Percentiles rank a stretch among this genome's conserved stretches.
phyloP scores from a whole-genome alignment of 306 rosid species.

The Ormosia emarginata region DNA sequence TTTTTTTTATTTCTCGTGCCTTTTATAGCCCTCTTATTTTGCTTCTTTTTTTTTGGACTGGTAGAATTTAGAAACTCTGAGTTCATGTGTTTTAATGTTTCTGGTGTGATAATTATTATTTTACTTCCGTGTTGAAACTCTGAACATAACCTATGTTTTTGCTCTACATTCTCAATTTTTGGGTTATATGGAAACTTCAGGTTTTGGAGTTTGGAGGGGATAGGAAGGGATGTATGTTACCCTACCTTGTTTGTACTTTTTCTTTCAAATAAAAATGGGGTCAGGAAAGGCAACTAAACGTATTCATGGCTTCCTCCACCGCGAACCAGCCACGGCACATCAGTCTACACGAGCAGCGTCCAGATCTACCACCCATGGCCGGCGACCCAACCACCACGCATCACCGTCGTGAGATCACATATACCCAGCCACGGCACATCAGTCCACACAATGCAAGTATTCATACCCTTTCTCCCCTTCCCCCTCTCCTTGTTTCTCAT shows the following conservation, averaged over 20 bases:
- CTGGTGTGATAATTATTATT: neutral
- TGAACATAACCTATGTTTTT: too few species aligned
- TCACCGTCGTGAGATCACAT: too few species aligned
- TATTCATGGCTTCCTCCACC: too few species aligned
- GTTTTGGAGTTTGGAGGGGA: neutral
- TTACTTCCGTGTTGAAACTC: neutral
- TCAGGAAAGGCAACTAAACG: neutral
- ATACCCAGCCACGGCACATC: too few species aligned
- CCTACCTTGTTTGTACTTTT: neutral
- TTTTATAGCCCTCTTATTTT: neutral
- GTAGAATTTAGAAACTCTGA: neutral
- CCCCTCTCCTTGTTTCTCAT: too few species aligned
- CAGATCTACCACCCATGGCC: too few species aligned
- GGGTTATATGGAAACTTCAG: neutral
- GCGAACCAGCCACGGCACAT: too few species aligned
- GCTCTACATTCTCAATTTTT: too few species aligned
- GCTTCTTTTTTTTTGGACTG: neutral
- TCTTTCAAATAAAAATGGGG: neutral
- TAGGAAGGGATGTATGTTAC: neutral
- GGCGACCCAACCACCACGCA: too few species aligned
- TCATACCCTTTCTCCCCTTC: too few species aligned
- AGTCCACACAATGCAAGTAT: too few species aligned
- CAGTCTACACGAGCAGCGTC: too few species aligned
- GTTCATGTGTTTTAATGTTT: neutral
- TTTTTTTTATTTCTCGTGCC: neutral